These are phyloP conservation scores for Pichia pseudocactophila DNA, from an alignment of 805 yeast species.

Conservation along the genomic window DNA sequence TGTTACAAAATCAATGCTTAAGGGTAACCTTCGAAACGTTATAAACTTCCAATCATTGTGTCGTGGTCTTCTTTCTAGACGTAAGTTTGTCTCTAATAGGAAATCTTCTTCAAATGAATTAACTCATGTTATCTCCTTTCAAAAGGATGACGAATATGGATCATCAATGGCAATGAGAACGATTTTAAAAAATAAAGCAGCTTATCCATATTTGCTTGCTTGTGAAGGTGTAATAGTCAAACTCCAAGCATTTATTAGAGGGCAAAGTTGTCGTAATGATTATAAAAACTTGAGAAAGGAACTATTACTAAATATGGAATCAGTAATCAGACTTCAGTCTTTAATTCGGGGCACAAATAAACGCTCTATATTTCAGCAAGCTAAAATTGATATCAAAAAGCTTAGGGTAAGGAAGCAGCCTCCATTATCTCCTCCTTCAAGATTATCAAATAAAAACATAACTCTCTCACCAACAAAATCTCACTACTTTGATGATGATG, in stretches of 20 bases:
- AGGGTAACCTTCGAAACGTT: conserved; percentile 45
- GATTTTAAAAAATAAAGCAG: conserved; percentile 24
- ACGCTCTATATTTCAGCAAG: too few relatives aligned
- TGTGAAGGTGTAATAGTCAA: conserved; percentile 18
- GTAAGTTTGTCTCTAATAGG: background rate
- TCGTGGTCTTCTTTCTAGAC: conserved; percentile 34
- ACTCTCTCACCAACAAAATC: conserved; percentile 1
- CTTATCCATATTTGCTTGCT: conserved; percentile 15
- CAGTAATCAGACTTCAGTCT: conserved; percentile 33
- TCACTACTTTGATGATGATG: conserved; percentile 5
- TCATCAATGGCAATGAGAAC: conserved; percentile 33
- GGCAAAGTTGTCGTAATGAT: conserved; percentile 16
- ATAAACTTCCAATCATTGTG: conserved; percentile 39
- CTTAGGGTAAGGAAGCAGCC: too few relatives aligned
- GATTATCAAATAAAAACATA: background rate
- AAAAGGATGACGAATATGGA: conserved; percentile 5
- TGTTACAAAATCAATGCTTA: conserved; percentile 53
- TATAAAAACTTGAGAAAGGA: conserved; percentile 13
- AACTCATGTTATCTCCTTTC: conserved; percentile 11
- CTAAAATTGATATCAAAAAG: too few relatives aligned
- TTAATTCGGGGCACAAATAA: conserved; percentile 30
- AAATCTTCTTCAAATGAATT: conserved; percentile 14
- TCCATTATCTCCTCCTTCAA: too few relatives aligned
- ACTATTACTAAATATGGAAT: conserved; percentile 17
- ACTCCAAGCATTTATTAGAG: conserved; percentile 32